Evolutionary conservation across 164 flowering plant genomes (phyloP).

Genomic region (Vitis amurensis): DNA sequence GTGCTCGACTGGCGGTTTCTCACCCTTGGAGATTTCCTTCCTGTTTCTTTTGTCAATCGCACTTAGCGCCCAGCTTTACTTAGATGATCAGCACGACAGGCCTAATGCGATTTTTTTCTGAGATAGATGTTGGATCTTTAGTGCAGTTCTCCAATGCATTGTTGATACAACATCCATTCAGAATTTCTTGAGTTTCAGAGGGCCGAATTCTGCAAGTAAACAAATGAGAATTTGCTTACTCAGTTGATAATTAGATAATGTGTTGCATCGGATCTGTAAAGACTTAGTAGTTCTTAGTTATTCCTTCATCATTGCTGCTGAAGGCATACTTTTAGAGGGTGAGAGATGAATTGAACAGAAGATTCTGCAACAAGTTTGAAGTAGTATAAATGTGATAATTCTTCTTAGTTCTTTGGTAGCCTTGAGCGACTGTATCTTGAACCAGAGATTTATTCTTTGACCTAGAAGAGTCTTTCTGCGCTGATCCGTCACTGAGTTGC

Average conservation of each 20-base stretch:
- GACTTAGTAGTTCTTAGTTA: conserved; percentile 24
- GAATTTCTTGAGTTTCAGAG: conserved; percentile 37
- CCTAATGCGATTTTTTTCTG: conserved; percentile 55
- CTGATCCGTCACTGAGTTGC: conserved; percentile 6
- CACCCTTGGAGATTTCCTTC: conserved; percentile 63
- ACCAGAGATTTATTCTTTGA: conserved; percentile 4
- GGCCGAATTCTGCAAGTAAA: conserved; percentile 39
- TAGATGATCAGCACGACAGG: conserved; percentile 47
- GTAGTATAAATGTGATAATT: conserved; percentile 19
- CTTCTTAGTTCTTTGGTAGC: conserved; percentile 5
- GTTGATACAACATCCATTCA: conserved; percentile 38
- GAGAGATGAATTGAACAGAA: conserved; percentile 13
- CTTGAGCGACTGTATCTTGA: conserved; percentile 4
- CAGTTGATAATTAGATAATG: conserved; percentile 24
- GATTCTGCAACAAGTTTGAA: conserved; percentile 17
- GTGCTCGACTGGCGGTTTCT: conserved; percentile 86
- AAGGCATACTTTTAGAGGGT: conserved; percentile 24
- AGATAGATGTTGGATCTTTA: conserved; percentile 58
- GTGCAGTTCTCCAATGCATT: conserved; percentile 48
- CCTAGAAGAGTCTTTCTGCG: conserved; percentile 13
- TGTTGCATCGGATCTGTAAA: conserved; percentile 18
- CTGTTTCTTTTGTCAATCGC: conserved; percentile 90
- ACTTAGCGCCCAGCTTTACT: conserved; percentile 59
- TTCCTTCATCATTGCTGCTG: conserved; percentile 15
- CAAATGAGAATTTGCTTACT: conserved; percentile 18